Evolutionary conservation across 2,329 filamentous ascomycete species (phyloP).

Genomic region (Helicocarpus griseus): DNA sequence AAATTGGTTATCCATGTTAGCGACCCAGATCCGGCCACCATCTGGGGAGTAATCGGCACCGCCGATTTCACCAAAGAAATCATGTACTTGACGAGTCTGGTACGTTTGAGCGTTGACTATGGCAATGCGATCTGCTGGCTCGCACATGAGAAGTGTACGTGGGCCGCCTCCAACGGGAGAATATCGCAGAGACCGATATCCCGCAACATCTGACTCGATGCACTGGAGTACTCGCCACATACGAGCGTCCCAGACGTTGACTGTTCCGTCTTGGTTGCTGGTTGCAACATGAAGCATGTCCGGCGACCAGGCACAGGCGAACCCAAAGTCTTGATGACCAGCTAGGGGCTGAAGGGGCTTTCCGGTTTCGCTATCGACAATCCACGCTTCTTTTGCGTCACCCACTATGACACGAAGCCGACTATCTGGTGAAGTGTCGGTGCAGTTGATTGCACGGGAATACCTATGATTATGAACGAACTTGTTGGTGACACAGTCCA

Average conservation of each 20-base stretch:
- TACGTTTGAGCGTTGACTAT: conserved; percentile 37
- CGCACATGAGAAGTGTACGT: conserved; percentile 33
- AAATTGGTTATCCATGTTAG: conserved; percentile 34
- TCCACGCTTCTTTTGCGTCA: conserved; percentile 32
- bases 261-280: conserved; percentile 37
- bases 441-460: conserved; percentile 35
- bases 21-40: conserved; percentile 33
- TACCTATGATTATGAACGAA: conserved; percentile 30
- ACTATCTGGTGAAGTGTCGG: conserved; percentile 33
- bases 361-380: conserved; percentile 35
- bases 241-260: conserved; percentile 38
- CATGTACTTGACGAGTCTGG: conserved; percentile 32
- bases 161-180: conserved; percentile 36
- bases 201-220: conserved; percentile 35
- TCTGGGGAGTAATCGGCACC: conserved; percentile 35
- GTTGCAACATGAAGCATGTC: conserved; percentile 40
- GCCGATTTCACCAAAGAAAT: conserved; percentile 39
- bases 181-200: conserved; percentile 35
- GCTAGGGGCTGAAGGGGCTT: conserved; percentile 28
- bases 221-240: conserved; percentile 31
- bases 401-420: conserved; percentile 37
- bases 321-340: conserved; percentile 36
- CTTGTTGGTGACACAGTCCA: conserved; percentile 42
- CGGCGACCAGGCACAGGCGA: conserved; percentile 38
- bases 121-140: conserved; percentile 36